A percentile compares a stretch with the other conserved stretches of the same genome.
phyloP scores from a whole-genome alignment of 768 basidiomycete species.

The Mycena haematopus region DNA sequence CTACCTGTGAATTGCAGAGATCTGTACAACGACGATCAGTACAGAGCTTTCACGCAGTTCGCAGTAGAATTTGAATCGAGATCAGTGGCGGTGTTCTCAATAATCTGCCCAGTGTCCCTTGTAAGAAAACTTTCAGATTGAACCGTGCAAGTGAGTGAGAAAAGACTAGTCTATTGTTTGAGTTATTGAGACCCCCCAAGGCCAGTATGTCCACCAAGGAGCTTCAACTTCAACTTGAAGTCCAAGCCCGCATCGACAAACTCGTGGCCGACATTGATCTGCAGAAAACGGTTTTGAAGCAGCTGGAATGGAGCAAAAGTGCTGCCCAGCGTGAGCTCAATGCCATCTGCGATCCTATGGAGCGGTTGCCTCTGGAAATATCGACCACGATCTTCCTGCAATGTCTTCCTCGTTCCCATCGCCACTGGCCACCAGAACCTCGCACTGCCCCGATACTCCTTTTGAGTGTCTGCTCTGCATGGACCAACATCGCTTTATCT shows the following conservation, averaged over 20 bases:
- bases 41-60: too few species aligned
- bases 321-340: conserved; percentile 3
- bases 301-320: neutral
- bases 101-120: too few species aligned
- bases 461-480: conserved; percentile 1
- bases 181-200: too few species aligned
- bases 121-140: too few species aligned
- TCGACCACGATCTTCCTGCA: neutral
- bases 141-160: too few species aligned
- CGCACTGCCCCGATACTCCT: neutral
- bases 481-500: neutral
- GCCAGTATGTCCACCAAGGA: neutral
- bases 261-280: neutral
- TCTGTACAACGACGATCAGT: too few species aligned
- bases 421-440: neutral
- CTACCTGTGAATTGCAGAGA: too few species aligned
- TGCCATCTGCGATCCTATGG: conserved; percentile 1
- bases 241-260: neutral
- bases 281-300: neutral
- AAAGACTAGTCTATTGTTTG: too few species aligned
- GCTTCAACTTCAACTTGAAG: too few species aligned
- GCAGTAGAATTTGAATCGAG: too few species aligned
- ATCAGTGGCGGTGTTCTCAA: too few species aligned
- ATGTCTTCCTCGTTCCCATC: neutral
- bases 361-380: neutral